Percentiles rank a stretch among this genome's conserved stretches.
Evolutionary conservation across 78 protist genomes (phyloP).

Genomic region (Planoprotostelium fungivorum): DNA sequence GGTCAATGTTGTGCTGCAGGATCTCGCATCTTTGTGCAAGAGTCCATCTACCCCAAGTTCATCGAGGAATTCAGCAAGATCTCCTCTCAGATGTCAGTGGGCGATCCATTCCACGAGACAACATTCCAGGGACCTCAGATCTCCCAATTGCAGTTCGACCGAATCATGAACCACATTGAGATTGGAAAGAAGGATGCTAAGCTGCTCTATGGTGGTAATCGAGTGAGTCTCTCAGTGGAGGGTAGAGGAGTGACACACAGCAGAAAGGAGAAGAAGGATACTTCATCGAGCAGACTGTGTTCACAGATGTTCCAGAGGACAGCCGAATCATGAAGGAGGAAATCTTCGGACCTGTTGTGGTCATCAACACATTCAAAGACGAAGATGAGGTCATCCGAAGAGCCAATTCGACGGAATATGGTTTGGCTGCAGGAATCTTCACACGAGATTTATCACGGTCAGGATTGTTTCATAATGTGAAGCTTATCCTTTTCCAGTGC

Average conservation of each 20-base stretch:
- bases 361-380: conserved; percentile 30
- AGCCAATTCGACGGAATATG: conserved; percentile 67
- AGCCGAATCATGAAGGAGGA: conserved; percentile 68
- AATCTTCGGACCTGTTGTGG: conserved; percentile 82
- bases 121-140: conserved; percentile 42
- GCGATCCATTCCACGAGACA: conserved; percentile 42
- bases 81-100: conserved; percentile 17
- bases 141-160: conserved; percentile 51
- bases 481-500: background rate
- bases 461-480: background rate
- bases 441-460: conserved; percentile 30
- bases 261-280: conserved; percentile 32
- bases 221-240: background rate
- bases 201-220: conserved; percentile 14
- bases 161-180: conserved; percentile 20
- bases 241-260: background rate
- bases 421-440: conserved; percentile 73
- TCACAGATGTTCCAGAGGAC: conserved; percentile 50
- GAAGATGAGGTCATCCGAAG: conserved; percentile 62
- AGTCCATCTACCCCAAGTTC: conserved; percentile 64
- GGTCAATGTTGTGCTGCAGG: conserved; percentile 76
- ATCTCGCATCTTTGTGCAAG: conserved; percentile 72
- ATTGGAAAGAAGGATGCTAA: conserved; percentile 59
- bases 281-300: conserved; percentile 72
- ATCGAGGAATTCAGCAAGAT: conserved; percentile 11